A percentile compares a stretch with the other conserved stretches of the same genome.
Conservation (phyloP, 257 asterid species). For the Scutellaria galericulata region DNA sequence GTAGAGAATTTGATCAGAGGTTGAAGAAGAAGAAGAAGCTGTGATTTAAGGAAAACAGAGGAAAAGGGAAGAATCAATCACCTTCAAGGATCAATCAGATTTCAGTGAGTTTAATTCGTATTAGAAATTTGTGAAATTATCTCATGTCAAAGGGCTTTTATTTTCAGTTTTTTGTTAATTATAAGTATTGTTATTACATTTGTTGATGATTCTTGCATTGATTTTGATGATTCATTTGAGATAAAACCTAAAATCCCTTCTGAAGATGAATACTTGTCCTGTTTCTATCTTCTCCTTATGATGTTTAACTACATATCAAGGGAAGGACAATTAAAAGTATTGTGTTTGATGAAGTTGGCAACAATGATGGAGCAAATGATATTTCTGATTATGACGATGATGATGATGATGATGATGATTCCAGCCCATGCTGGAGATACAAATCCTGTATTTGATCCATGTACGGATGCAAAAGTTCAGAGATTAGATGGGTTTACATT, state of each 20-base stretch:
- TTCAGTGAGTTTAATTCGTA: constrained; percentile 34
- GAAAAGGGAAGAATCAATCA: neutral
- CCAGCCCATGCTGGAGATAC: constrained; percentile 56
- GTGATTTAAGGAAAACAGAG: constrained; percentile 25
- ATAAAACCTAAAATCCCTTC: neutral
- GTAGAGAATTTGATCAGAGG: constrained; percentile 16
- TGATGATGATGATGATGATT: constrained; percentile 36
- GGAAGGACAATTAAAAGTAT: constrained; percentile 3
- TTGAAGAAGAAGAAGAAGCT: constrained; percentile 36
- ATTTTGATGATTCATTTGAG: neutral
- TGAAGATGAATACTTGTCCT: neutral
- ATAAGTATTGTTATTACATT: neutral
- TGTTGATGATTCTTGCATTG: neutral
- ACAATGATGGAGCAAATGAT: constrained; percentile 34
- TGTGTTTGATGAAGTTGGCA: constrained; percentile 22
- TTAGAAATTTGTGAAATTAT: neutral
- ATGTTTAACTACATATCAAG: neutral
- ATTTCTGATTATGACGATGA: neutral
- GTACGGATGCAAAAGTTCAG: constrained; percentile 73
- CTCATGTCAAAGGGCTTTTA: constrained; percentile 11
- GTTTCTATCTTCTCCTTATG: neutral
- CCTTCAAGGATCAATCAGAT: constrained; percentile 26
- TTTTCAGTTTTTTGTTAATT: neutral
- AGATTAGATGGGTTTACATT: constrained; percentile 82
- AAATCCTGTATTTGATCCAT: constrained; percentile 69